A percentile compares a stretch with the other conserved stretches of the same genome.
These are phyloP conservation scores for Pichia cabralensis DNA, from an alignment of 805 yeast genomes.

Conservation along the genomic window DNA sequence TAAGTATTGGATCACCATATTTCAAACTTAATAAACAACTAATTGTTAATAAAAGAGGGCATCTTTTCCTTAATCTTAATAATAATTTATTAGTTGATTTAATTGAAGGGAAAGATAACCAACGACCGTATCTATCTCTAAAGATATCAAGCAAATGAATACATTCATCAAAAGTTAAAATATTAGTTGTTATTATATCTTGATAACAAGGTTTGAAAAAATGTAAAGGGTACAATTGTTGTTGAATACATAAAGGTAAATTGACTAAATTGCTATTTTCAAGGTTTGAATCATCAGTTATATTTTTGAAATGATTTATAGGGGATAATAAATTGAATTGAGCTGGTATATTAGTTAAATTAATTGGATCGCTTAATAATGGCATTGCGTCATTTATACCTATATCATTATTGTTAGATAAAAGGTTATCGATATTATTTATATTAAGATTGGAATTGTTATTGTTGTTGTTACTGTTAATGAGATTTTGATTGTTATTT, in stretches of 20 bases:
- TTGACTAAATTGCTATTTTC: background rate
- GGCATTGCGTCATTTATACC: background rate
- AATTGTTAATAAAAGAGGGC: slow-evolving; percentile 57
- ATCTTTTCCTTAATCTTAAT: slow-evolving; percentile 35
- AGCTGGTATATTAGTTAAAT: slow-evolving; percentile 4
- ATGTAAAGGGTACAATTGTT: slow-evolving; percentile 5
- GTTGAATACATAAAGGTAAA: slow-evolving; percentile 3
- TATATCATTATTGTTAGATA: background rate
- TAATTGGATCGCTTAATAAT: slow-evolving; percentile 1
- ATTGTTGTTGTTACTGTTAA: too few relatives aligned
- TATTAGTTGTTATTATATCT: slow-evolving; percentile 42
- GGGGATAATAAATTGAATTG: slow-evolving; percentile 6
- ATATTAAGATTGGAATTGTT: too few relatives aligned
- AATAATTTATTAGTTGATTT: slow-evolving; percentile 40
- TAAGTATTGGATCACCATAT: slow-evolving; percentile 32
- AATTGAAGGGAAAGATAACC: slow-evolving; percentile 63
- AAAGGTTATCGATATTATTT: too few relatives aligned
- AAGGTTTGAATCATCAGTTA: background rate
- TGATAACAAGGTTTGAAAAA: slow-evolving; percentile 7
- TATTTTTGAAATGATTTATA: background rate
- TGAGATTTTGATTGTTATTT: too few relatives aligned
- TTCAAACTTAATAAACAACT: slow-evolving; percentile 57
- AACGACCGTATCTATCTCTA: slow-evolving; percentile 59
- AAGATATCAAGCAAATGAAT: slow-evolving; percentile 44
- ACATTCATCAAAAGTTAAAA: slow-evolving; percentile 40